These are phyloP conservation scores for Anthoceros angustus DNA, from an alignment of 225 moss, liverwort and hornwort species.

Conservation along the genomic window DNA sequence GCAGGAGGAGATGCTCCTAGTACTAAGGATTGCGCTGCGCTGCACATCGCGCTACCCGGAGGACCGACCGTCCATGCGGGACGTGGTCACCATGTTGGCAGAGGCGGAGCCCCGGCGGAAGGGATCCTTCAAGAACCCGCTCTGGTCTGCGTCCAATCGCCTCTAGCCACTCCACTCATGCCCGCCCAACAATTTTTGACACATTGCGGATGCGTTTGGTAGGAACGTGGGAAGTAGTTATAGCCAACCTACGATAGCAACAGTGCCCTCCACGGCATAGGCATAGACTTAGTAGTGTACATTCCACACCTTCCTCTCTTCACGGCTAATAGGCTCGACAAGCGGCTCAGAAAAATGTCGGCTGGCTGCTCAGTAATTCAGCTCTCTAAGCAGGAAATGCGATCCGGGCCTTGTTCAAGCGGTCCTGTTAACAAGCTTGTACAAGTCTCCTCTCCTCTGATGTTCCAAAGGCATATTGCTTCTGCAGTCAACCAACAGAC, in stretches of 20 bases:
- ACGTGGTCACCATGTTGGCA: neutral
- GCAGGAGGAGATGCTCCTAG: neutral
- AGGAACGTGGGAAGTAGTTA: too few species aligned
- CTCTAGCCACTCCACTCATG: neutral
- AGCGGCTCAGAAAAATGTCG: too few species aligned
- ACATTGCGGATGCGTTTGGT: too few species aligned
- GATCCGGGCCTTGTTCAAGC: neutral
- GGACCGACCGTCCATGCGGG: slow-evolving; percentile 2
- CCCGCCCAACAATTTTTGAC: too few species aligned
- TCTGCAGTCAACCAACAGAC: slow-evolving; percentile 23
- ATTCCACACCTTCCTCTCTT: too few species aligned
- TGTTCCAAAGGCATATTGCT: slow-evolving; percentile 69
- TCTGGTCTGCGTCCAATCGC: neutral
- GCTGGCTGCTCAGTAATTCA: neutral
- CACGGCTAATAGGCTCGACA: too few species aligned
- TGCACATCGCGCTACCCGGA: slow-evolving; percentile 1
- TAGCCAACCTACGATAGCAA: too few species aligned
- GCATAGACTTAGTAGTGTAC: too few species aligned
- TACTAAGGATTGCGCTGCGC: neutral
- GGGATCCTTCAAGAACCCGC: neutral
- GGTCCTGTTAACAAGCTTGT: slow-evolving; percentile 40
- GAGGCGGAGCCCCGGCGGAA: neutral
- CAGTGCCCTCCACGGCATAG: too few species aligned
- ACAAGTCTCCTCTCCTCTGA: slow-evolving; percentile 79
- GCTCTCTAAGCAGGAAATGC: neutral